Evolutionary conservation across 345 rosid species (phyloP), one percentile per base, ranked within the genome.

Genomic region (Mallotus nudiflorus): DNA sequence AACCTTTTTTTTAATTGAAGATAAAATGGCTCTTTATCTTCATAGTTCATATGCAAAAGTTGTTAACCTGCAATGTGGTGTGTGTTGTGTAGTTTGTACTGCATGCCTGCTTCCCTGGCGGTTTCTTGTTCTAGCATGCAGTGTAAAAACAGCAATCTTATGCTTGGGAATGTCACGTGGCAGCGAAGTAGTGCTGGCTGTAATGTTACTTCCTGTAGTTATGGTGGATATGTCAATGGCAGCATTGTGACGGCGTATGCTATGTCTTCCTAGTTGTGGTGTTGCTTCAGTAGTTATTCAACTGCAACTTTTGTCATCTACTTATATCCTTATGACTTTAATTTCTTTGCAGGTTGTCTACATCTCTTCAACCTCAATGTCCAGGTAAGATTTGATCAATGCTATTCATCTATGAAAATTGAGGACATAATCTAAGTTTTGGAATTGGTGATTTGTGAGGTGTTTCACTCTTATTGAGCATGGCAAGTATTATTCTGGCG

Each of bases 71-170:
- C 71, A 62, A 20, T 25, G 0, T 5, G 67, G 44, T 52, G 69
- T 55, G 22, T 74, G 65, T 82, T 20, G 4, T 59, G 57, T 83
- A 91, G 98, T 70, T 77, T 94, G 86, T 89, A 91, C 82, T 94
- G 98, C 81, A 86, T 76, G 87, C 96, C 98, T 9, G 89, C 97
- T 71, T 83, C 96, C 29, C 65, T 94, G 75, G 88, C 88, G 5
- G 98, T 88, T 78, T 94, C 98, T 69, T 94, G 98, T 77, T 94
- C 98, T 9, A 94, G 96, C 81, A 86, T 94, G 97, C 91, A 89
- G 67, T 94, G 98, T 74, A 85, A 75, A 68, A 86, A 88, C 58
- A 91, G 97, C 75, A 91, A 86, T 56, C 90, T 86, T 65, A 91
- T 91, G 93, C 81, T 94, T 0, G 98, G 98, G 61, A 94, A 94